Percentiles rank a stretch among this genome's conserved stretches.
phyloP scores from a whole-genome alignment of 805 yeast genomes.

The Candida dajiaensis region DNA sequence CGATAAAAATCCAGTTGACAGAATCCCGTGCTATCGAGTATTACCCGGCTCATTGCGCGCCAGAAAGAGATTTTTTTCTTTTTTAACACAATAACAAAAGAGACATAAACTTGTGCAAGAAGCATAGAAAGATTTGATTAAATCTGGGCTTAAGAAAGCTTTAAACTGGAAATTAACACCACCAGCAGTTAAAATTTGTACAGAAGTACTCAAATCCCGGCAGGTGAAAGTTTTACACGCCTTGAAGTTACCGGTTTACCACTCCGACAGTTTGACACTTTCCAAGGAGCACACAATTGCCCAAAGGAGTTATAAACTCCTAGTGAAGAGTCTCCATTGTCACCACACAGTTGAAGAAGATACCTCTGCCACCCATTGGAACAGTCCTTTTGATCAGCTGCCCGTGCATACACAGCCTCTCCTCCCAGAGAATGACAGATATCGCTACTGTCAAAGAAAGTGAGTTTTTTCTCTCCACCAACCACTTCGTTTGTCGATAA shows the following conservation, averaged over 20 bases:
- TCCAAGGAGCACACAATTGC: not conserved
- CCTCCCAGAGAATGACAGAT: slow-evolving; percentile 11
- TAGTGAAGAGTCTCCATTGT: not conserved
- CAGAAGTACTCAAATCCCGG: not conserved
- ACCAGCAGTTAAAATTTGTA: not conserved
- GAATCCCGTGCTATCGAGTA: not conserved
- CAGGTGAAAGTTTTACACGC: not conserved
- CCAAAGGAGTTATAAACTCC: not conserved
- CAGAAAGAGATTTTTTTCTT: not conserved
- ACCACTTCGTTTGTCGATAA: not conserved
- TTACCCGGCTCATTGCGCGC: not conserved
- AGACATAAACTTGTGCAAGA: not conserved
- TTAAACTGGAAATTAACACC: not conserved
- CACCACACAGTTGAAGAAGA: not conserved
- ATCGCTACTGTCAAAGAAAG: slow-evolving; percentile 11
- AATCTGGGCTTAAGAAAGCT: not conserved
- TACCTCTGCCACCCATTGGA: not conserved
- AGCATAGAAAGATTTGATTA: not conserved
- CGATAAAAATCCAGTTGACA: not conserved
- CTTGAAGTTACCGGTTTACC: not conserved
- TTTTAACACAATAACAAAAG: slow-evolving; percentile 5
- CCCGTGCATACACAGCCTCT: too few species aligned
- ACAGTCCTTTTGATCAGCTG: not conserved
- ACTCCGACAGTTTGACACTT: not conserved
- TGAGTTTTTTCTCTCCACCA: slow-evolving; percentile 3